These are phyloP conservation scores for Fragaria iinumae DNA, from an alignment of 306 rosid species.

Conservation along the genomic window DNA sequence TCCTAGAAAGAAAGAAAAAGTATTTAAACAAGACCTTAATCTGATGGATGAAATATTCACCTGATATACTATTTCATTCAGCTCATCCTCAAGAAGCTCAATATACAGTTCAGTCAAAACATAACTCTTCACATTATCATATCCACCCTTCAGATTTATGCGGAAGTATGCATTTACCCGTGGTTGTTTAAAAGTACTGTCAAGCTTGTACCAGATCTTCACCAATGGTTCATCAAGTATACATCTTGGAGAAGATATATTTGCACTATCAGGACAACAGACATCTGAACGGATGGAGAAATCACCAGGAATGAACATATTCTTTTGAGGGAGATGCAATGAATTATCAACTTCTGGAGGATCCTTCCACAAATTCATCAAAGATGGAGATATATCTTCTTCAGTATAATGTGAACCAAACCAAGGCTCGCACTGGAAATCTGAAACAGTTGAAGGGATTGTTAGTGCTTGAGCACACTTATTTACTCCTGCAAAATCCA, in stretches of 20 bases:
- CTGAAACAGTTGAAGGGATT: conserved; percentile 41
- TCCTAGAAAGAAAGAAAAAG: conserved; percentile 18
- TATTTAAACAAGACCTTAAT: background rate
- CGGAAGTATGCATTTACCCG: conserved; percentile 88
- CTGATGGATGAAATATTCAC: conserved; percentile 39
- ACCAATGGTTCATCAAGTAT: conserved; percentile 81
- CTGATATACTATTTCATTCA: conserved; percentile 87
- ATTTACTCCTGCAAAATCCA: conserved; percentile 17
- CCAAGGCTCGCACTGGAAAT: conserved; percentile 75
- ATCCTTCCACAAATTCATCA: conserved; percentile 78
- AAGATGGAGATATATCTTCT: conserved; percentile 65
- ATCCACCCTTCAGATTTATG: conserved; percentile 88
- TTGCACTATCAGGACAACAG: conserved; percentile 30
- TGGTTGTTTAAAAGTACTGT: conserved; percentile 71
- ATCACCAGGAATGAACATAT: conserved; percentile 89
- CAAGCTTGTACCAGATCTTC: conserved; percentile 93
- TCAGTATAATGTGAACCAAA: conserved; percentile 74
- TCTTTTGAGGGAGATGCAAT: conserved; percentile 80
- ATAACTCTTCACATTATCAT: conserved; percentile 51
- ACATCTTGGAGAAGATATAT: conserved; percentile 60
- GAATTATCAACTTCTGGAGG: conserved; percentile 70
- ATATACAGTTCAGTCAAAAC: conserved; percentile 72
- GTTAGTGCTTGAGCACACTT: conserved; percentile 7
- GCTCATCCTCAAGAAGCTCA: conserved; percentile 81
- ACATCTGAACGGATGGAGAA: conserved; percentile 64